Base-by-base conservation (phyloP, 768 basidiomycete species). In the Trametes elegans region DNA sequence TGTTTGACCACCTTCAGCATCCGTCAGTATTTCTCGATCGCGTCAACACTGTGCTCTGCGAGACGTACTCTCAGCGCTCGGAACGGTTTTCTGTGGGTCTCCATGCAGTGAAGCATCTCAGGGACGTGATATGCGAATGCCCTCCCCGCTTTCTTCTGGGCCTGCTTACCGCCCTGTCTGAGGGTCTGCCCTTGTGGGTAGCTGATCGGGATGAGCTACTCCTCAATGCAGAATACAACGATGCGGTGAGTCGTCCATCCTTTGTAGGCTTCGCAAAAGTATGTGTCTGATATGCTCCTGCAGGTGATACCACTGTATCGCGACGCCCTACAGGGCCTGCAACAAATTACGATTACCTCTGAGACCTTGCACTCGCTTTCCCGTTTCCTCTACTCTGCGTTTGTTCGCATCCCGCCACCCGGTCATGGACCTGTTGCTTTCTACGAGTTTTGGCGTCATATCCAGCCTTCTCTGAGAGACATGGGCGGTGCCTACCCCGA, bases 371-470 rank as follows among this genome's bases (percentile, higher is more conserved):
- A 71, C 11, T 60, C 66, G 3, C 65, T 80, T 18, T 74, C 79
- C 7, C 67, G 65, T 19, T 79, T 85, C 56, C 67, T 87, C 2
- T 66, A 70, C 13, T 78, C 83, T 3, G 77, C 77, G 0, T 85
- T 86, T 59, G 69, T 69, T 4, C 77, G 72, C 21, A 73, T 79
- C 26, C 76, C 78, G 0, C 55, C 66, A 3, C 79, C 78, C 2
- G 76, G 79, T 8, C 68, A 74, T 18, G 84, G 81, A 0, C 78
- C 81, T 0, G 61, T 77, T 6, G 75, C 78, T 1, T 87, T 87
- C 55, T 73, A 75, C 58, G 68, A 65, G 2, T 87, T 82, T 63
- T 87, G 85, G 85, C 73, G 73, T n/a, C 67, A 68, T 34, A 80
- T 80, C 3, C 43, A 48, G 10, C 56, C 58, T 0, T 40, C 38